phyloP scores from a whole-genome alignment of 2,329 filamentous ascomycete genomes.

The Volutella citrinella region DNA sequence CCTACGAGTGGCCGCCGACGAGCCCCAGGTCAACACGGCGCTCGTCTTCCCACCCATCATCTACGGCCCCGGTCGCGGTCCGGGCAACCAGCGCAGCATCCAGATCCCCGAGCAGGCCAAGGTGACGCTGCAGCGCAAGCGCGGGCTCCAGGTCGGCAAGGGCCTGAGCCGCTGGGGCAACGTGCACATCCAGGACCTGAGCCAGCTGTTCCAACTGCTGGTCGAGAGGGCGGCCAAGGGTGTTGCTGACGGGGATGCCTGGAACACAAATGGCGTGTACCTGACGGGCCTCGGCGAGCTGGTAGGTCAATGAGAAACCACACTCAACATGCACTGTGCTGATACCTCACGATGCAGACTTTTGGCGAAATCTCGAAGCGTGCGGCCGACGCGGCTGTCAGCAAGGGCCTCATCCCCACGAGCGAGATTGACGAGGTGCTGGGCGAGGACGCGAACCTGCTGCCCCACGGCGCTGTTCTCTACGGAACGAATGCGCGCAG shows the following conservation, averaged over 20 bases:
- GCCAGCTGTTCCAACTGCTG: conserved; percentile 50
- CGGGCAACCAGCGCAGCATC: conserved; percentile 51
- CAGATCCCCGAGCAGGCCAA: conserved; percentile 54
- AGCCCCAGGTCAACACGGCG: conserved; percentile 56
- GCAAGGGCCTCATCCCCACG: conserved; percentile 21
- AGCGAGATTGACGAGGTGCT: conserved; percentile 27
- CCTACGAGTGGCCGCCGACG: conserved; percentile 37
- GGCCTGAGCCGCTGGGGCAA: conserved; percentile 59
- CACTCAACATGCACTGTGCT: no score
- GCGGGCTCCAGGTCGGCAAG: conserved; percentile 52
- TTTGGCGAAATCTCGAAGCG: conserved; percentile 30
- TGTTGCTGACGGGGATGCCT: conserved; percentile 22
- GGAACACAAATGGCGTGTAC: conserved; percentile 39
- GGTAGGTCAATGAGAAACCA: conserved; percentile 14
- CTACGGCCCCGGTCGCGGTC: conserved; percentile 58
- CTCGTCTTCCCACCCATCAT: conserved; percentile 66
- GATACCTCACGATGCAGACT: conserved; percentile 13
- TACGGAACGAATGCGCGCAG: conserved; percentile 58
- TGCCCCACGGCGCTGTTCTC: conserved; percentile 42
- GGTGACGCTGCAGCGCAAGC: conserved; percentile 46
- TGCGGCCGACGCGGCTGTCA: conserved; percentile 23
- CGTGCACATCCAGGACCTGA: conserved; percentile 60
- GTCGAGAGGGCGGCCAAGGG: conserved; percentile 47
- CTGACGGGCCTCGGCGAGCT: conserved; percentile 27
- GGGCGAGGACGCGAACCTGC: conserved; percentile 42